Evolutionary conservation across 202 grass and related monocot species (phyloP), one percentile per base, ranked within the genome.

Genomic region (Dendrocalamus latiflorus): DNA sequence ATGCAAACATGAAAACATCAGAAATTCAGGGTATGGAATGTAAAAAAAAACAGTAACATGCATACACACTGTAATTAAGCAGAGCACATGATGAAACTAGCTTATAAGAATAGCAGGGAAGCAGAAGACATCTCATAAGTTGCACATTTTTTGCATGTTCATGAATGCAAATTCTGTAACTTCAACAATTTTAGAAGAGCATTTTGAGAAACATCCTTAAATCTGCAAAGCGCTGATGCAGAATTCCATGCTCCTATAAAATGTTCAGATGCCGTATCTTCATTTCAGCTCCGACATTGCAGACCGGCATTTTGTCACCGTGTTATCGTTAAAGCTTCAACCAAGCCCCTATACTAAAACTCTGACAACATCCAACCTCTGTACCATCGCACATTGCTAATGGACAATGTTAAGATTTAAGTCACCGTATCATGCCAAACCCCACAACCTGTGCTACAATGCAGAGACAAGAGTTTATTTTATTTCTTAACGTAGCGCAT

Each of bases 1-100:
- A 80, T 24, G 43, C 74, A 80, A 67, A 64, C 28, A 72, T 37
- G 54, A 80, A 83, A 75, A 70, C 34, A 79, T 78, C 76, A 85
- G 26, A 33, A 90, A 70, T 67, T 70, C 37, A n/a, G 53, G 17
- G 51, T 22, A 20, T 39, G 20, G 18, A 71, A 76, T 16, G 55
- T 65, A 45, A 45, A n/a, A 33, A 47, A 41, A 17, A 70, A 20
- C 11, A 13, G 10, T 65, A 21, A 48, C 59, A 78, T 17, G 45
- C 10, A 79, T 53, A 45, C 53, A 70, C 30, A 41, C 21, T 22
- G 44, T 48, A 56, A 83, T 56, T 53, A 65, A 75, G 33, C 62
- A 78, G 20, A 74, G 1, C n/a, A 38, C 2, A 62, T 28, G 53
- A 36, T 44, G 24, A 9, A 69, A 39, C 30, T 53, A 77, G 65